Percentiles rank a stretch among this genome's conserved stretches.
Evolutionary conservation across 2,329 filamentous ascomycete genomes (phyloP).

Genomic region (Magnaporthiopsis incrustans): DNA sequence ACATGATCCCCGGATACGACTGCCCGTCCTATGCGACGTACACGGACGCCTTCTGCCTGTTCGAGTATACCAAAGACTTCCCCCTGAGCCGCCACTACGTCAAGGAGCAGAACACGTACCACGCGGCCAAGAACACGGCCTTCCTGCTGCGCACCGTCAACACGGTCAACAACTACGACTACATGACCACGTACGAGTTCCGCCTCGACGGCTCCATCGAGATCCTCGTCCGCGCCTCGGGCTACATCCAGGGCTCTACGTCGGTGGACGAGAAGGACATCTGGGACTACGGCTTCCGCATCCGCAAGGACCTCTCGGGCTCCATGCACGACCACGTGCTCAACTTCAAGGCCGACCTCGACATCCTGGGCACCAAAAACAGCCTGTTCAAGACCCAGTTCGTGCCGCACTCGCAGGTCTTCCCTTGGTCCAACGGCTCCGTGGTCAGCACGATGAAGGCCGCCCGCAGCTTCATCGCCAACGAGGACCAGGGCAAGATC

Average conservation of each 20-base stretch:
- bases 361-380: slow-evolving; percentile 22
- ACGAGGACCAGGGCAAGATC: slow-evolving; percentile 7
- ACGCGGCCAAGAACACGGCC: slow-evolving; percentile 19
- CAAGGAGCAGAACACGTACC: slow-evolving; percentile 10
- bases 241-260: slow-evolving; percentile 20
- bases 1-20: slow-evolving; percentile 40
- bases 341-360: slow-evolving; percentile 25
- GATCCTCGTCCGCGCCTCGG: slow-evolving; percentile 23
- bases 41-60: slow-evolving; percentile 47
- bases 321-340: slow-evolving; percentile 24
- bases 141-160: slow-evolving; percentile 25
- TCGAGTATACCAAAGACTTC: slow-evolving; percentile 41
- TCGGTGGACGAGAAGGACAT: slow-evolving; percentile 20
- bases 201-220: slow-evolving; percentile 22
- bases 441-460: slow-evolving; percentile 5
- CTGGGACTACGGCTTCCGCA: slow-evolving; percentile 19
- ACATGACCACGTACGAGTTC: slow-evolving; percentile 20
- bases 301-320: slow-evolving; percentile 19
- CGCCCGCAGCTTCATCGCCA: slow-evolving; percentile 1
- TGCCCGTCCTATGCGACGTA: slow-evolving; percentile 43
- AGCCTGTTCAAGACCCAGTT: slow-evolving; percentile 14
- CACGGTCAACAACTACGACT: slow-evolving; percentile 29
- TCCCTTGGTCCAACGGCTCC: slow-evolving; percentile 4
- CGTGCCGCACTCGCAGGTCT: slow-evolving; percentile 1
- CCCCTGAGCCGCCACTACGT: slow-evolving; percentile 25